phyloP scores from a whole-genome alignment of 441 rosid species.

The Aleurites moluccanus region DNA sequence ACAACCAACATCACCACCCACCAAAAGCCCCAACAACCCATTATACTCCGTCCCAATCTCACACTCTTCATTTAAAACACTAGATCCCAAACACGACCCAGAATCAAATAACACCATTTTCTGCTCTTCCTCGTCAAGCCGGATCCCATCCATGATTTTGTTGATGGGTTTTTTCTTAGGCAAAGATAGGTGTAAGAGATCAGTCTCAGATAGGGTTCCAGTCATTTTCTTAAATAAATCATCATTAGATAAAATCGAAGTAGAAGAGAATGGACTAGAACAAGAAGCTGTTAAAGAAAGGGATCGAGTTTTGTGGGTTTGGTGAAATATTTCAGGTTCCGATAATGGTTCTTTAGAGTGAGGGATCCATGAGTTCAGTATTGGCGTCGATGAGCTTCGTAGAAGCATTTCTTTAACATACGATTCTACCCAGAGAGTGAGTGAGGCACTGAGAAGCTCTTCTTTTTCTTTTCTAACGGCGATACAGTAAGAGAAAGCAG shows the following conservation, averaged over 20 bases:
- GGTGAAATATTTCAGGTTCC: conserved; percentile 43
- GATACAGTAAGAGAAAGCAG: neutral
- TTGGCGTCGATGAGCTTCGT: conserved; percentile 68
- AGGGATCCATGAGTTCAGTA: conserved; percentile 53
- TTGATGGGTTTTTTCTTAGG: conserved; percentile 31
- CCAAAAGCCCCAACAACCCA: conserved; percentile 16
- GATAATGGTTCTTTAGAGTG: conserved; percentile 45
- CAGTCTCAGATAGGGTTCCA: conserved; percentile 56
- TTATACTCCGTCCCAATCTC: conserved; percentile 23
- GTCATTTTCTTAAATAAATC: conserved; percentile 40
- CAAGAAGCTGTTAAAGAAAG: conserved; percentile 37
- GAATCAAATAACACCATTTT: conserved; percentile 25
- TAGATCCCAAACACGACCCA: conserved; percentile 26
- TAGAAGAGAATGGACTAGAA: conserved; percentile 34
- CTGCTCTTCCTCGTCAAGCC: conserved; percentile 38
- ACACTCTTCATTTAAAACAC: conserved; percentile 32
- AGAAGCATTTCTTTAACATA: conserved; percentile 47
- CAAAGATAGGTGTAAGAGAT: conserved; percentile 40
- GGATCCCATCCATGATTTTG: conserved; percentile 28
- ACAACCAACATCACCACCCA: conserved; percentile 11
- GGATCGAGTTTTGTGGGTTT: conserved; percentile 35
- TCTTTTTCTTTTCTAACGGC: neutral
- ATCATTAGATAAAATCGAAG: conserved; percentile 20
- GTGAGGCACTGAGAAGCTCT: conserved; percentile 9
- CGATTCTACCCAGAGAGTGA: too few relatives aligned